These are phyloP conservation scores for Microbotryomycetes sp. DNA, from an alignment of 1,284 basidiomycete species.

Conservation along the genomic window DNA sequence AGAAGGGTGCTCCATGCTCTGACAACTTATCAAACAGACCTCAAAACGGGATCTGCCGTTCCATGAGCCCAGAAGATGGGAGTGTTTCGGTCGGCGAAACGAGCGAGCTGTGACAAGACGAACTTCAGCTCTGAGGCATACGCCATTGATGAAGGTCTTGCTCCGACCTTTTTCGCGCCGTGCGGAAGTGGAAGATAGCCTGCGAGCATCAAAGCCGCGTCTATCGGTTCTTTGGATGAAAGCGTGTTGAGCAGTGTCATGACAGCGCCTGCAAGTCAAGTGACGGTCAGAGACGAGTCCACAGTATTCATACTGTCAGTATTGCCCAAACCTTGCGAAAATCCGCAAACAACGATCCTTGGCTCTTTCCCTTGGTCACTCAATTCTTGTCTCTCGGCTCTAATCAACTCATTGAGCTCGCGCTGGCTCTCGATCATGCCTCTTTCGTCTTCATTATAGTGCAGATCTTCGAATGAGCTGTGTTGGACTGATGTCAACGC, in stretches of 20 bases:
- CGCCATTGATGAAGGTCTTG: not conserved
- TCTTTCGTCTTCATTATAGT: slow-evolving; percentile 11
- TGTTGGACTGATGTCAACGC: not conserved
- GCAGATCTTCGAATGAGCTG: slow-evolving; percentile 17
- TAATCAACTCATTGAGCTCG: slow-evolving; percentile 19
- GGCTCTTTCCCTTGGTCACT: slow-evolving; percentile 12
- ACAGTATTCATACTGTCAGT: too few relatives aligned
- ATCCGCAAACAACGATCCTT: slow-evolving; percentile 21
- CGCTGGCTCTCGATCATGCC: slow-evolving; percentile 20
- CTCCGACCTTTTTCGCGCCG: slow-evolving; percentile 2
- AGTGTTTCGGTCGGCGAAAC: not conserved
- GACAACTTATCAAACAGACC: too few relatives aligned
- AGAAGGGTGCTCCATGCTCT: not conserved
- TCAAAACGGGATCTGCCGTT: slow-evolving; percentile 9
- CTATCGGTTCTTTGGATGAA: slow-evolving; percentile 8
- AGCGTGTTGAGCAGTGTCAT: slow-evolving; percentile 20
- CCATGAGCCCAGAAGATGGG: slow-evolving; percentile 26
- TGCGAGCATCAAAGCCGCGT: slow-evolving; percentile 17
- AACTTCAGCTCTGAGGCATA: not conserved
- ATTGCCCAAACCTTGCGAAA: slow-evolving; percentile 17
- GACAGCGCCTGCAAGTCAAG: slow-evolving; percentile 12
- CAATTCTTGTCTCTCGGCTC: slow-evolving; percentile 13
- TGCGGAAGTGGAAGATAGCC: slow-evolving; percentile 17
- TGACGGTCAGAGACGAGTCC: not conserved
- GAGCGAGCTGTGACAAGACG: not conserved